phyloP scores from a whole-genome alignment of 441 rosid genomes.

The Croton laevigatus region DNA sequence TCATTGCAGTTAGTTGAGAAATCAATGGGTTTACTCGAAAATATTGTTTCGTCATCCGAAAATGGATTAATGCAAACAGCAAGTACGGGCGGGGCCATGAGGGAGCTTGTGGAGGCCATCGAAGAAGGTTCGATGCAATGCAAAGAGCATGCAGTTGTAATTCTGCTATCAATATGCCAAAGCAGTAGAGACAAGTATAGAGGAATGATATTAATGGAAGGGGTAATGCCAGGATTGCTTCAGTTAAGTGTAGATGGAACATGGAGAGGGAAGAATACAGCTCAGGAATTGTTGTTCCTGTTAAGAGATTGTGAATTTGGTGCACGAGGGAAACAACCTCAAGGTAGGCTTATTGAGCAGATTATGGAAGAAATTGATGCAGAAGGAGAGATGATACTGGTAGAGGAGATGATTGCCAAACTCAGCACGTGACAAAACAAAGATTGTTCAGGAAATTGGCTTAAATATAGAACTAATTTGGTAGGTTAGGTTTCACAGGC shows the following conservation, averaged over 20 bases:
- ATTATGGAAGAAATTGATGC: constrained; percentile 72
- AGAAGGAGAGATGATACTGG: constrained; percentile 46
- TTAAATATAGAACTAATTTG: not conserved
- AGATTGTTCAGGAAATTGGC: not conserved
- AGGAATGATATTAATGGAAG: constrained; percentile 66
- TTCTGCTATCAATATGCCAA: constrained; percentile 53
- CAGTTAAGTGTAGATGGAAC: constrained; percentile 75
- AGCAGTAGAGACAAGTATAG: constrained; percentile 59
- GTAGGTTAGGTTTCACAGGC: too few species aligned
- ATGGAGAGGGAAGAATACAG: constrained; percentile 52
- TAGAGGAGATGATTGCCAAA: constrained; percentile 78
- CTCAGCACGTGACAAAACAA: constrained; percentile 36
- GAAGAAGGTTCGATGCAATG: constrained; percentile 75
- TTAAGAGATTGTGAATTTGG: constrained; percentile 48
- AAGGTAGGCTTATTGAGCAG: constrained; percentile 49
- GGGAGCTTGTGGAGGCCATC: constrained; percentile 54
- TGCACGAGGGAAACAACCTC: constrained; percentile 33
- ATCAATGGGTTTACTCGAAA: constrained; percentile 59
- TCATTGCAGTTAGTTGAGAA: constrained; percentile 51
- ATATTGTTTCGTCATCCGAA: constrained; percentile 35
- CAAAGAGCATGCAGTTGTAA: constrained; percentile 66
- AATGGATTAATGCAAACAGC: constrained; percentile 33
- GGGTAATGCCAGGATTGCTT: constrained; percentile 73
- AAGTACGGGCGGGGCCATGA: constrained; percentile 38
- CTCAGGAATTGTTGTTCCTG: constrained; percentile 55